Percentiles rank a stretch among this genome's conserved stretches.
Evolutionary conservation across 2,329 filamentous ascomycete species (phyloP).

Genomic region (Pseudonectria buxi): DNA sequence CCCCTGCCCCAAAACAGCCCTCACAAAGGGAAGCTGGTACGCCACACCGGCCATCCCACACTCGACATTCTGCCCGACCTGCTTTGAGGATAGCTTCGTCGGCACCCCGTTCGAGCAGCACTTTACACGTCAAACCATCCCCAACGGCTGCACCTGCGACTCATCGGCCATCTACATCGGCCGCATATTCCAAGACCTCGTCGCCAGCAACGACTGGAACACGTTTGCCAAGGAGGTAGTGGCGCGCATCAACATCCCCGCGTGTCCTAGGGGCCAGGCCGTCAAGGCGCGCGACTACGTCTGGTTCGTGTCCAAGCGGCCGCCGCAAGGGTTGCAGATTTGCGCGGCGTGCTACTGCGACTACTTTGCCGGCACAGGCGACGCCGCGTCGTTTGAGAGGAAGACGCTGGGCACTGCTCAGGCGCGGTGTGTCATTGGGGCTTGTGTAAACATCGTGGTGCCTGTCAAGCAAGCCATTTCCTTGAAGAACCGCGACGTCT

Average conservation of each 20-base stretch:
- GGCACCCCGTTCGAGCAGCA: constrained; percentile 20
- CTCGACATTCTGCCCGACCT: constrained; percentile 31
- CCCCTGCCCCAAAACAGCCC: constrained; percentile 10
- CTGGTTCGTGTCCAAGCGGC: constrained; percentile 28
- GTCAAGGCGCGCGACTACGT: constrained; percentile 16
- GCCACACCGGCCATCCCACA: constrained; percentile 24
- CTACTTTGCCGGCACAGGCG: constrained; percentile 24
- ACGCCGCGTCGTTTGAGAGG: constrained; percentile 18
- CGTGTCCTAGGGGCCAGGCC: constrained; percentile 19
- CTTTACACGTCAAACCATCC: constrained; percentile 17
- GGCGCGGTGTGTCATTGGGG: constrained; percentile 23
- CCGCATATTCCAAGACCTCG: constrained; percentile 21
- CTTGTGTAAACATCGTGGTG: constrained; percentile 22
- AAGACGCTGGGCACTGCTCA: constrained; percentile 14
- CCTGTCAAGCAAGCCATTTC: constrained; percentile 25
- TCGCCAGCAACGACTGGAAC: constrained; percentile 24
- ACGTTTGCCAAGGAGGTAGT: constrained; percentile 26
- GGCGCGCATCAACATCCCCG: constrained; percentile 17
- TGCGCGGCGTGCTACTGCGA: constrained; percentile 34
- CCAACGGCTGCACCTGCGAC: constrained; percentile 23
- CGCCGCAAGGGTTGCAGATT: constrained; percentile 20
- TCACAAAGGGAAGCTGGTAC: constrained; percentile 26
- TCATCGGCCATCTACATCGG: constrained; percentile 24
- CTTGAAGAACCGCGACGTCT: constrained; percentile 23
- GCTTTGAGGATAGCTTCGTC: constrained; percentile 31